phyloP scores from a whole-genome alignment of 2,329 filamentous ascomycete genomes.

The Gnomoniopsis sp. region DNA sequence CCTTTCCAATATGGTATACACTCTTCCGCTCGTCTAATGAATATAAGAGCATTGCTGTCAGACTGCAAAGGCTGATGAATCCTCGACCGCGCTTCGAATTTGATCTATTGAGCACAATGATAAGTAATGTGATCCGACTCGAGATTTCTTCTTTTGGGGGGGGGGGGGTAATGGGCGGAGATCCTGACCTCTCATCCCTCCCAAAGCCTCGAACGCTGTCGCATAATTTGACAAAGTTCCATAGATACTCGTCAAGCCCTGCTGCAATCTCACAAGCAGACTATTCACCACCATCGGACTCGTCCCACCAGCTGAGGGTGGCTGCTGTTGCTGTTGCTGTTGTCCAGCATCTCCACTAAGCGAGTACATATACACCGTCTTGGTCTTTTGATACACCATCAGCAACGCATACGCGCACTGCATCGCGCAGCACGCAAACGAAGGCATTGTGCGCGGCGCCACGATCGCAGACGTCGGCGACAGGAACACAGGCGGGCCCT shows the following conservation, averaged over 20 bases:
- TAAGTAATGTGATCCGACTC: neutral
- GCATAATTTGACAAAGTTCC: slow-evolving; percentile 40
- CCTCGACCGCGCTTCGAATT: slow-evolving; percentile 23
- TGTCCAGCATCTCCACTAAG: slow-evolving; percentile 22
- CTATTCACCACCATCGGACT: slow-evolving; percentile 25
- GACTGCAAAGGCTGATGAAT: slow-evolving; percentile 20
- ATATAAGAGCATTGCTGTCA: neutral
- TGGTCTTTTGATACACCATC: slow-evolving; percentile 39
- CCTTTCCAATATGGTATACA: neutral
- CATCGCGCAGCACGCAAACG: slow-evolving; percentile 44
- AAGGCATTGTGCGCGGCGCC: slow-evolving; percentile 42
- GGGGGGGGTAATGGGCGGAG: neutral
- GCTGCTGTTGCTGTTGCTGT: neutral
- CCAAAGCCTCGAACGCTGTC: slow-evolving; percentile 41
- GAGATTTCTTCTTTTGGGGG: too few species aligned
- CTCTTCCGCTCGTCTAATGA: neutral
- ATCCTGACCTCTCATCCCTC: slow-evolving; percentile 43
- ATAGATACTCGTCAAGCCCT: slow-evolving; percentile 38
- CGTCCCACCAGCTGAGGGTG: neutral
- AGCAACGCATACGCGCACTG: slow-evolving; percentile 42
- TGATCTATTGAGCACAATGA: slow-evolving; percentile 21
- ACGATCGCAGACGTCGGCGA: slow-evolving; percentile 34
- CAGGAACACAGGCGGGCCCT: slow-evolving; percentile 28
- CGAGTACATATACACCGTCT: slow-evolving; percentile 30
- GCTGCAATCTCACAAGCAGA: slow-evolving; percentile 37